These are phyloP conservation scores for Cladophialophora immunda DNA, from an alignment of 2,329 filamentous ascomycete genomes.

Conservation along the genomic window DNA sequence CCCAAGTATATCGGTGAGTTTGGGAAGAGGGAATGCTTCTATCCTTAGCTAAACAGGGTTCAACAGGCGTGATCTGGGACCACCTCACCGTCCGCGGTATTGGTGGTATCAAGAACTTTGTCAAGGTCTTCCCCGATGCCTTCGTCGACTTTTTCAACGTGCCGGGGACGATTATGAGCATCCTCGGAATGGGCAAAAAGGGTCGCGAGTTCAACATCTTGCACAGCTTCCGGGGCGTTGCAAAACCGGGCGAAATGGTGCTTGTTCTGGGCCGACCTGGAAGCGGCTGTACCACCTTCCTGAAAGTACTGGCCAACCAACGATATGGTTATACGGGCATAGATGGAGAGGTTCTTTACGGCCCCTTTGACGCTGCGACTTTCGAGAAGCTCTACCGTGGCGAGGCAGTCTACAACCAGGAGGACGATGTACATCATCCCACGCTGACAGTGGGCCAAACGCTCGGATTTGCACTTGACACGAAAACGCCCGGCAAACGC, in stretches of 20 bases:
- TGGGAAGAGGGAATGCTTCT: not conserved
- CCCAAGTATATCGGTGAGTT: conserved; percentile 73
- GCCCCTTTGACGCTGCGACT: conserved; percentile 73
- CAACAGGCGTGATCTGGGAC: conserved; percentile 72
- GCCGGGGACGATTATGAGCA: conserved; percentile 67
- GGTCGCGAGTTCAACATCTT: conserved; percentile 77
- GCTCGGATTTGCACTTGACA: conserved; percentile 82
- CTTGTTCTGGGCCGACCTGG: conserved; percentile 82
- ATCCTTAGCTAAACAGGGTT: not conserved
- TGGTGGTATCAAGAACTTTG: conserved; percentile 76
- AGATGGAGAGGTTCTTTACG: conserved; percentile 78
- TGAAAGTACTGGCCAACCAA: conserved; percentile 74
- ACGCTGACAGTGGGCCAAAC: conserved; percentile 90
- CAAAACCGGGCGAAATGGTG: conserved; percentile 86
- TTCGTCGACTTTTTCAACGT: conserved; percentile 80
- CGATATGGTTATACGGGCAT: conserved; percentile 68
- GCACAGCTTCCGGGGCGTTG: conserved; percentile 71
- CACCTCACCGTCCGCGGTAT: conserved; percentile 77
- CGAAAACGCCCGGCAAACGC: conserved; percentile 82
- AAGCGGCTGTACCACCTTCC: conserved; percentile 74
- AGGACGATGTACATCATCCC: conserved; percentile 85
- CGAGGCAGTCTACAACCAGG: conserved; percentile 85
- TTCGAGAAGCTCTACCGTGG: conserved; percentile 78
- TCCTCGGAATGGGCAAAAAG: conserved; percentile 73
- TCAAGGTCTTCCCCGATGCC: conserved; percentile 79